These are phyloP conservation scores for Phascolomyces articulosus DNA, from an alignment of 371 early-diverging fungal species.

Conservation along the genomic window DNA sequence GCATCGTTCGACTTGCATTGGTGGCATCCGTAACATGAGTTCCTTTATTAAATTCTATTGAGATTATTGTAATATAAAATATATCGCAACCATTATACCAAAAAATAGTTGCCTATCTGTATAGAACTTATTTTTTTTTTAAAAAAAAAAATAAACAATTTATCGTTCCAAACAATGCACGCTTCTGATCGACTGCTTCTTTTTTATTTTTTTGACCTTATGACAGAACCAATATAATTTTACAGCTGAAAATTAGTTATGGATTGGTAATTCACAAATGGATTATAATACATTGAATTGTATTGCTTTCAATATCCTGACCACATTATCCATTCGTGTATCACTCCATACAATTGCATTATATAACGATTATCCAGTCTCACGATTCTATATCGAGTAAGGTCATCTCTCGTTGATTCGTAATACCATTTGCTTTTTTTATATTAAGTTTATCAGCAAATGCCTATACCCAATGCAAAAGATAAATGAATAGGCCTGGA, in stretches of 20 bases:
- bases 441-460: too few relatives aligned
- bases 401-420: slow-evolving; percentile 94
- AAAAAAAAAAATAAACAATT: neutral
- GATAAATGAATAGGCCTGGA: too few relatives aligned
- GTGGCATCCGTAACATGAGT: slow-evolving; percentile 90
- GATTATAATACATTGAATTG: slow-evolving; percentile 46
- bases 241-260: slow-evolving; percentile 92
- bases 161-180: slow-evolving; percentile 82
- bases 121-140: too few relatives aligned
- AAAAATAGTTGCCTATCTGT: too few relatives aligned
- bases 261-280: slow-evolving; percentile 83
- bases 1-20: slow-evolving; percentile 92
- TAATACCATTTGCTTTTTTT: slow-evolving; percentile 78
- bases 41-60: slow-evolving; percentile 79
- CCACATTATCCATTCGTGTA: slow-evolving; percentile 33
- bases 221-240: slow-evolving; percentile 92
- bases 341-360: slow-evolving; percentile 66
- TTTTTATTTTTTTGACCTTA: slow-evolving; percentile 50
- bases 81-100: too few relatives aligned
- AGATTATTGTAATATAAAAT: neutral
- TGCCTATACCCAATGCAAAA: too few relatives aligned
- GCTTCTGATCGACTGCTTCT: slow-evolving; percentile 18
- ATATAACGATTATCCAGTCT: slow-evolving; percentile 78
- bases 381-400: slow-evolving; percentile 84
- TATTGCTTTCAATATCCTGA: slow-evolving; percentile 38